Evolutionary conservation across 352 stramenopile species (phyloP).

Genomic region (Peronospora belbahrii): DNA sequence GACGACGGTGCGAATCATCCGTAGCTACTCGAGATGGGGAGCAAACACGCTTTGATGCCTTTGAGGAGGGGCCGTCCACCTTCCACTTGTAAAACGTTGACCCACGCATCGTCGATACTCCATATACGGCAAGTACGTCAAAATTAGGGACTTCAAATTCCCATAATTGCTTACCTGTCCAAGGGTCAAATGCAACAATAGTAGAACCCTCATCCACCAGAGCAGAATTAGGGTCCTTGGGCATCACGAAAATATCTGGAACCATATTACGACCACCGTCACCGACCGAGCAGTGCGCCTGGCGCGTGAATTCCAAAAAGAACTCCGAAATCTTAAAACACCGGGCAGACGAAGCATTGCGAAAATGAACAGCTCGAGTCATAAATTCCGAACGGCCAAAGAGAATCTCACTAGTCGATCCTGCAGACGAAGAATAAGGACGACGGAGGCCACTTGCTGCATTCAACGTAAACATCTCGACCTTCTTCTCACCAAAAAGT

Average conservation of each 20-base stretch:
- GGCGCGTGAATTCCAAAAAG: conserved; percentile 65
- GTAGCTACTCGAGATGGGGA: conserved; percentile 1
- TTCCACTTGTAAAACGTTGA: conserved; percentile 68
- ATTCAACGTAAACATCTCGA: conserved; percentile 70
- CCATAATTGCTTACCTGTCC: conserved; percentile 64
- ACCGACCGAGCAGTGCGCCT: conserved; percentile 37
- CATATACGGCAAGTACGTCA: conserved; percentile 64
- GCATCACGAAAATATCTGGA: conserved; percentile 51
- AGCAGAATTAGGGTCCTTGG: conserved; percentile 40
- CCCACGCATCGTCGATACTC: conserved; percentile 41
- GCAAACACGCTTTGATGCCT: conserved; percentile 2
- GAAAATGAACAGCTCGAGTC: conserved; percentile 51
- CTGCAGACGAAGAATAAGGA: conserved; percentile 27
- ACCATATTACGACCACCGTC: conserved; percentile 22
- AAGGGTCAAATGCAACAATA: conserved; percentile 64
- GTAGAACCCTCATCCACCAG: conserved; percentile 57
- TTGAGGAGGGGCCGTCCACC: conserved; percentile 60
- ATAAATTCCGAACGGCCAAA: conserved; percentile 73
- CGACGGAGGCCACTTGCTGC: conserved; percentile 49
- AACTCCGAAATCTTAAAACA: conserved; percentile 83
- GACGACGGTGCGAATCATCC: background rate
- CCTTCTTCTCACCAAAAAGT: conserved; percentile 66
- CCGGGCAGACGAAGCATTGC: conserved; percentile 47
- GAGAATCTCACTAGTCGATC: conserved; percentile 32
- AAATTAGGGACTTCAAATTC: conserved; percentile 62